Evolutionary conservation across 306 rosid species (phyloP).

Genomic region (Trifolium dubium): DNA sequence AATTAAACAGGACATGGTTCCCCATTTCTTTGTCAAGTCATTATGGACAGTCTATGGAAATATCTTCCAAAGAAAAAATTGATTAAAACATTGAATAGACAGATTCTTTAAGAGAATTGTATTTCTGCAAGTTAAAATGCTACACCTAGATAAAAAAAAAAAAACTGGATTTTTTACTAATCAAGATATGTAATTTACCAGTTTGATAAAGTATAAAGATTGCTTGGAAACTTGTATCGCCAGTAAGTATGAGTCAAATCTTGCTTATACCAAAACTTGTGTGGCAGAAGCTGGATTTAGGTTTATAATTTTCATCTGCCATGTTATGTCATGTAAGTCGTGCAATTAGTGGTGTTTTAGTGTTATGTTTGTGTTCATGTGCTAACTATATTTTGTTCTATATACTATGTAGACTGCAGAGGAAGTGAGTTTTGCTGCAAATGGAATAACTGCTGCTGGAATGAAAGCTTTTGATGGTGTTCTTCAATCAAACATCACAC

Average conservation of each 20-base stretch:
- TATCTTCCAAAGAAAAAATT: neutral
- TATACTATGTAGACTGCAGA: conserved; percentile 73
- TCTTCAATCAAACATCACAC: conserved; percentile 85
- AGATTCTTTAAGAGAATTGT: conserved; percentile 3
- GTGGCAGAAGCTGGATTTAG: conserved; percentile 22
- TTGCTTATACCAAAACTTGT: conserved; percentile 22
- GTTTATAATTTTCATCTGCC: conserved; percentile 10
- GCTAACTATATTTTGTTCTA: conserved; percentile 34
- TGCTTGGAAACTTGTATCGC: conserved; percentile 23
- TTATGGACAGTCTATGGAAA: conserved; percentile 2
- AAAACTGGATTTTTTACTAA: neutral
- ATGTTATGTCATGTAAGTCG: conserved; percentile 26
- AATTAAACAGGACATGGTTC: neutral
- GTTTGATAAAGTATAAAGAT: conserved; percentile 14
- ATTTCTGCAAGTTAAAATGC: conserved; percentile 13
- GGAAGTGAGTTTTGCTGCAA: conserved; percentile 94
- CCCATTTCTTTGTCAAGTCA: conserved; percentile 20
- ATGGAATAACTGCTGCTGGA: conserved; percentile 94
- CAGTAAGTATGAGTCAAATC: conserved; percentile 11
- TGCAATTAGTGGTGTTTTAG: conserved; percentile 23
- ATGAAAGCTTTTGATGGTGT: conserved; percentile 92
- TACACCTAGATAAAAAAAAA: neutral
- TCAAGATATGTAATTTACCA: neutral
- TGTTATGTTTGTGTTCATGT: conserved; percentile 29
- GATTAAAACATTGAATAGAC: conserved; percentile 1